These are phyloP conservation scores for Graphilbum fragrans DNA, from an alignment of 2,329 filamentous ascomycete genomes.

Conservation along the genomic window DNA sequence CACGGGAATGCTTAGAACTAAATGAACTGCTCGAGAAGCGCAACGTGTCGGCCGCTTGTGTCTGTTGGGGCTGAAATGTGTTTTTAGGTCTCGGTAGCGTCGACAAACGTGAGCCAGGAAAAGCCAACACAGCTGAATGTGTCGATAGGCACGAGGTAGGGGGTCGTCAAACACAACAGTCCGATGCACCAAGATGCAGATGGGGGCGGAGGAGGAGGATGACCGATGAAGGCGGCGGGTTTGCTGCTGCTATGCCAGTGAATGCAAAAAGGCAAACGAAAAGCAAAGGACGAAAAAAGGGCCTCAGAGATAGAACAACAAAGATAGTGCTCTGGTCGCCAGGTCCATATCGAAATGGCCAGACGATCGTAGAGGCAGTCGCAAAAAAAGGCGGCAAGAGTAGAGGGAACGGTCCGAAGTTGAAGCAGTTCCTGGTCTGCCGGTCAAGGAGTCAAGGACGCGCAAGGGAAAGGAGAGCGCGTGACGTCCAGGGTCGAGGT, in stretches of 20 bases:
- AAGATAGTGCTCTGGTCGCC: conserved; percentile 2
- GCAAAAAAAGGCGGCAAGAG: neutral
- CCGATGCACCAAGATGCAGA: neutral
- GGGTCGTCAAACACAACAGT: neutral
- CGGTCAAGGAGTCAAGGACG: neutral
- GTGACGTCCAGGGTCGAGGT: neutral
- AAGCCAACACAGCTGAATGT: too few relatives aligned
- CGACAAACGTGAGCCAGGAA: too few relatives aligned
- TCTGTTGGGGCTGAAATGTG: too few relatives aligned
- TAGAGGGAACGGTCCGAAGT: neutral
- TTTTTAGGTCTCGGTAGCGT: too few relatives aligned
- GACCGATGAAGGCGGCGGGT: neutral
- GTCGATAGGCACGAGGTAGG: too few relatives aligned
- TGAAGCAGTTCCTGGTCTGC: neutral
- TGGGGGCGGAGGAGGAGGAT: neutral
- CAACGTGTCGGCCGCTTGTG: too few relatives aligned
- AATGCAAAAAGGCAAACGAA: too few relatives aligned
- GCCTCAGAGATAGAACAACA: conserved; percentile 4
- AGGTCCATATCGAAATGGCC: conserved; percentile 8
- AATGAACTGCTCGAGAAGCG: too few relatives aligned
- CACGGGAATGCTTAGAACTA: too few relatives aligned
- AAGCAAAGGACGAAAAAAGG: neutral
- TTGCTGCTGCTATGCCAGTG: neutral
- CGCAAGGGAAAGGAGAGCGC: neutral
- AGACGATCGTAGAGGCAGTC: neutral